Evolutionary conservation across 257 asterid species (phyloP).

Genomic region (Nemophila menziesii): DNA sequence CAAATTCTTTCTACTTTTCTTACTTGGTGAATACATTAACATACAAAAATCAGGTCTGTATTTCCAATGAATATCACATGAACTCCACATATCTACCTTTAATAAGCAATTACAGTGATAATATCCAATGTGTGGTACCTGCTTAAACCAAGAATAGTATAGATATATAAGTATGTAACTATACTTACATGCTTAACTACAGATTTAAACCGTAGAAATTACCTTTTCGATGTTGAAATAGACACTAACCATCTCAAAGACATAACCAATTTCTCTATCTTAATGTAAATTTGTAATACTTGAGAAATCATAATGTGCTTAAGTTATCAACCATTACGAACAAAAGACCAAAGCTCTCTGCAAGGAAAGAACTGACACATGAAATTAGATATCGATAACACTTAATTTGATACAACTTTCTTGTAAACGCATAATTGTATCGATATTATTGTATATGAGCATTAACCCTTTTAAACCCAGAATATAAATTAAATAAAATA

Average conservation of each 20-base stretch:
- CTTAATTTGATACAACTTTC: too few relatives aligned
- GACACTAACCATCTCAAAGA: slow-evolving; percentile 21
- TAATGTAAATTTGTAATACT: slow-evolving; percentile 6
- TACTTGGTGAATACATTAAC: slow-evolving; percentile 30
- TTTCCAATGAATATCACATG: slow-evolving; percentile 49
- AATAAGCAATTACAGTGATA: slow-evolving; percentile 22
- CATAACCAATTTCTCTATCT: slow-evolving; percentile 10
- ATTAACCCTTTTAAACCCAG: slow-evolving; percentile 12
- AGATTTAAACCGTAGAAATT: not conserved
- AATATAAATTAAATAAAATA: not conserved
- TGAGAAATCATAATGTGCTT: slow-evolving; percentile 19
- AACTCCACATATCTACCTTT: slow-evolving; percentile 62
- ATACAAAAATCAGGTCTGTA: slow-evolving; percentile 33
- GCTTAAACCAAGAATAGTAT: slow-evolving; percentile 15
- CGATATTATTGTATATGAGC: not conserved
- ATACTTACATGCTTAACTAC: not conserved
- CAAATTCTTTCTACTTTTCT: slow-evolving; percentile 25
- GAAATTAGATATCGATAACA: not conserved
- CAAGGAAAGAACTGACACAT: not conserved
- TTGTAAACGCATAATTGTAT: not conserved
- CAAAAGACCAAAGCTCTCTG: slow-evolving; percentile 9
- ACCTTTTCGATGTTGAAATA: slow-evolving; percentile 24
- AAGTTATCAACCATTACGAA: slow-evolving; percentile 19
- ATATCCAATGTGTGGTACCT: slow-evolving; percentile 28
- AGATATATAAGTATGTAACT: not conserved